Conservation (phyloP, 208 protist species). For the Porcisia hertigi region DNA sequence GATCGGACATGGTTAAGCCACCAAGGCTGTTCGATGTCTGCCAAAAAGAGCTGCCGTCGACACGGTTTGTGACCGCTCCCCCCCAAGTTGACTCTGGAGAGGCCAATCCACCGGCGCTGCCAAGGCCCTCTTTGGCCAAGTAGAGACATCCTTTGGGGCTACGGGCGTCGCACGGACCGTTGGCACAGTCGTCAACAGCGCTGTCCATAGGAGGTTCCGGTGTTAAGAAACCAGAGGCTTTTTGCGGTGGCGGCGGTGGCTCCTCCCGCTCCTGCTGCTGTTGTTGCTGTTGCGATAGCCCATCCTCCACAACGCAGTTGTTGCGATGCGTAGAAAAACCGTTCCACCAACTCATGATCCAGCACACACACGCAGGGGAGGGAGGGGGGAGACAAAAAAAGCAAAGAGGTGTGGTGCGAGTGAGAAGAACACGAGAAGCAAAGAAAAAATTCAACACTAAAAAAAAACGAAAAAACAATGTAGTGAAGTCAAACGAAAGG, state of each 20-base stretch:
- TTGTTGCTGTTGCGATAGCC: neutral
- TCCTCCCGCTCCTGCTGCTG: too few relatives aligned
- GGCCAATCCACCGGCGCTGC: neutral
- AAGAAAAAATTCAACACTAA: neutral
- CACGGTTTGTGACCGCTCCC: neutral
- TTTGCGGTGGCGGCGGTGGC: neutral
- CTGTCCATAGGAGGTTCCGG: neutral
- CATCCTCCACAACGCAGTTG: conserved; percentile 1
- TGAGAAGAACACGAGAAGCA: neutral
- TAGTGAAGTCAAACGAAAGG: neutral
- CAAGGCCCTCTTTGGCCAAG: neutral
- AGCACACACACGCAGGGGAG: neutral
- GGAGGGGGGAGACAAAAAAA: neutral
- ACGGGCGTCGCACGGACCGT: neutral
- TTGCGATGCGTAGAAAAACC: conserved; percentile 28
- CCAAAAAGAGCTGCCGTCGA: conserved; percentile 21
- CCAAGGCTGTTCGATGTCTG: conserved; percentile 15
- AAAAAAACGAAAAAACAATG: neutral
- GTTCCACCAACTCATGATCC: conserved; percentile 36
- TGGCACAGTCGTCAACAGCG: neutral
- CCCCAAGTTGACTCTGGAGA: conserved; percentile 15
- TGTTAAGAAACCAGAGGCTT: neutral
- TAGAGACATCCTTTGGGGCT: neutral
- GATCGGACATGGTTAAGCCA: conserved; percentile 13
- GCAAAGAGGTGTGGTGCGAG: neutral